phyloP scores from a whole-genome alignment of 2,329 filamentous ascomycete species.

The Aspergillus candidus region DNA sequence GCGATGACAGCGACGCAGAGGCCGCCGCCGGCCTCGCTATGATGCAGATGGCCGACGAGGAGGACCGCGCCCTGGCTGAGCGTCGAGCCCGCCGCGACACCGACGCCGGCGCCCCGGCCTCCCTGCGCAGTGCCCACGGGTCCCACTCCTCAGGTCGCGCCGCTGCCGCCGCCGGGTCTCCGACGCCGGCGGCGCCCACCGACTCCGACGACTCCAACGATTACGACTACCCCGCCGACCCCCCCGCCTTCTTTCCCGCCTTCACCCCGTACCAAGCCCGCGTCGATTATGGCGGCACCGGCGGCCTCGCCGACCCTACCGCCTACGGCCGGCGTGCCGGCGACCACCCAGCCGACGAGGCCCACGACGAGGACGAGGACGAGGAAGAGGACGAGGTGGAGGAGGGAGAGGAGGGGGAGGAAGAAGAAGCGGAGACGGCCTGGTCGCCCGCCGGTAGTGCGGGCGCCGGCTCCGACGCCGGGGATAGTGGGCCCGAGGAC shows the following conservation, averaged over 20 bases:
- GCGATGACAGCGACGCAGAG: slow-evolving; percentile 81
- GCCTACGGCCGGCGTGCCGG: slow-evolving; percentile 46
- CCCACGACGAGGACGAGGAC: too few relatives aligned
- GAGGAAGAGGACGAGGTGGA: too few relatives aligned
- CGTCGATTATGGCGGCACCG: slow-evolving; percentile 85
- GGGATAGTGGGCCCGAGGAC: slow-evolving; percentile 71
- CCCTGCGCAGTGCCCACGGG: slow-evolving; percentile 23
- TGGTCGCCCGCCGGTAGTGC: slow-evolving; percentile 52
- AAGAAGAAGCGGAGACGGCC: slow-evolving; percentile 67
- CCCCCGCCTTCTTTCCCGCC: slow-evolving; percentile 51
- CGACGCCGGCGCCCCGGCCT: slow-evolving; percentile 32
- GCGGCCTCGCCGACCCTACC: slow-evolving; percentile 72
- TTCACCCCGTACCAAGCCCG: slow-evolving; percentile 58
- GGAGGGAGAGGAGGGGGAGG: too few relatives aligned
- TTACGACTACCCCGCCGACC: slow-evolving; percentile 33
- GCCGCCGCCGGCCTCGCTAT: slow-evolving; percentile 77
- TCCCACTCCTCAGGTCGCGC: slow-evolving; percentile 22
- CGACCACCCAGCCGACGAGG: too few relatives aligned
- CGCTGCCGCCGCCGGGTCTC: slow-evolving; percentile 31
- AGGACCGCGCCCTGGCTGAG: slow-evolving; percentile 56
- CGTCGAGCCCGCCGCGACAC: slow-evolving; percentile 52
- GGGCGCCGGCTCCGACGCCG: slow-evolving; percentile 58
- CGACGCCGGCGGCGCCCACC: slow-evolving; percentile 28
- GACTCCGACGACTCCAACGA: slow-evolving; percentile 25
- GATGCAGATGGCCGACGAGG: slow-evolving; percentile 74